phyloP scores from a whole-genome alignment of 345 rosid species.

The Brassica cretica region DNA sequence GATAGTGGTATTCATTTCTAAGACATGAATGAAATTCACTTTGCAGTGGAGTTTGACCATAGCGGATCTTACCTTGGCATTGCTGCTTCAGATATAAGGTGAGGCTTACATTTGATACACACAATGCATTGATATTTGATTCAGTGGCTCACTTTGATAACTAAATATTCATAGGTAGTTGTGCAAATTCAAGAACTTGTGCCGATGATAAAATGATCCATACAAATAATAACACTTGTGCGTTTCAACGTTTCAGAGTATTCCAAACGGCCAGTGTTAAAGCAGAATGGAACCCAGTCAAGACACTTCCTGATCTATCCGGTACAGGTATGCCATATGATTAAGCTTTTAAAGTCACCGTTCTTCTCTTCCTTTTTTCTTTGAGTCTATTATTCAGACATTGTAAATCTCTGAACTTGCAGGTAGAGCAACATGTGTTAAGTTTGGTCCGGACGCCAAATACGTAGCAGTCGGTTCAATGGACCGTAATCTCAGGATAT shows the following conservation, averaged over 20 bases:
- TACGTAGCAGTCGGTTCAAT: constrained; percentile 91
- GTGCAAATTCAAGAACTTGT: constrained; percentile 1
- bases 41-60: constrained; percentile 93
- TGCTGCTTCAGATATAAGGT: constrained; percentile 92
- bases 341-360: not conserved
- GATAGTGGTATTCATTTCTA: not conserved
- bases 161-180: not conserved
- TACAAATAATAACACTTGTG: not conserved
- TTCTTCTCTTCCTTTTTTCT: not conserved
- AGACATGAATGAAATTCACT: not conserved
- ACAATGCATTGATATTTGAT: not conserved
- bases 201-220: not conserved
- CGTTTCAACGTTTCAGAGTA: constrained; percentile 49
- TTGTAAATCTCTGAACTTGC: constrained; percentile 21
- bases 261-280: constrained; percentile 90
- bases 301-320: constrained; percentile 86
- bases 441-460: constrained; percentile 78
- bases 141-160: not conserved
- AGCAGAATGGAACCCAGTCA: constrained; percentile 90
- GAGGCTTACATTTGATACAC: constrained; percentile 8
- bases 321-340: constrained; percentile 68
- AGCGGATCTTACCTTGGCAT: constrained; percentile 89
- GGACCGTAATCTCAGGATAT: constrained; percentile 91
- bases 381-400: not conserved
- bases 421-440: constrained; percentile 75